Percentiles rank a stretch among this genome's conserved stretches.
These are phyloP conservation scores for Fusarium tanahbumbuense DNA, from an alignment of 2,329 filamentous ascomycete species.

Conservation along the genomic window DNA sequence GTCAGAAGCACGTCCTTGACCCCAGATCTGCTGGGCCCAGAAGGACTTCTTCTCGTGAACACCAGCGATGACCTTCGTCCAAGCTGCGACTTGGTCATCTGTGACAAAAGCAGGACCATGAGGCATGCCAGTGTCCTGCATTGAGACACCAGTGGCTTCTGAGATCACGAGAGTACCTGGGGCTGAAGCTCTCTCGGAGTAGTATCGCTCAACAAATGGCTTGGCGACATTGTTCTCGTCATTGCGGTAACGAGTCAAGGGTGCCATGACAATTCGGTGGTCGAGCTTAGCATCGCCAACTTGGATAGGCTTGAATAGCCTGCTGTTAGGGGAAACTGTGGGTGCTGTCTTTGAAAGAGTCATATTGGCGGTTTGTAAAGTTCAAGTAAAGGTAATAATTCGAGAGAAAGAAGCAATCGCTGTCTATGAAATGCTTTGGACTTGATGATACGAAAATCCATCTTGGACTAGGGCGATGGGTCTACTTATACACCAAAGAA, in stretches of 20 bases:
- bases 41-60: constrained; percentile 48
- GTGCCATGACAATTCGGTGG: constrained; percentile 44
- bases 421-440: neutral
- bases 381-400: neutral
- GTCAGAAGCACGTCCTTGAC: constrained; percentile 37
- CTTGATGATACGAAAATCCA: neutral
- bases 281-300: constrained; percentile 36
- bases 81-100: constrained; percentile 44
- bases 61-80: constrained; percentile 45
- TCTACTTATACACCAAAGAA: constrained; percentile 2
- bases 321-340: constrained; percentile 26
- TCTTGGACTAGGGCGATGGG: neutral
- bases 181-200: constrained; percentile 52
- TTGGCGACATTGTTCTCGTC: constrained; percentile 53
- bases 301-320: constrained; percentile 42
- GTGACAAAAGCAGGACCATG: constrained; percentile 28
- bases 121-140: constrained; percentile 25
- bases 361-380: neutral
- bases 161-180: constrained; percentile 57
- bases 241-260: constrained; percentile 62
- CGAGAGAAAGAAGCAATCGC: neutral
- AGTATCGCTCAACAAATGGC: constrained; percentile 46
- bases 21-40: constrained; percentile 47
- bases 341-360: constrained; percentile 17
- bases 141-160: constrained; percentile 47